phyloP scores from a whole-genome alignment of 2,329 filamentous ascomycete genomes.

The Stagonosporopsis rhizophila region DNA sequence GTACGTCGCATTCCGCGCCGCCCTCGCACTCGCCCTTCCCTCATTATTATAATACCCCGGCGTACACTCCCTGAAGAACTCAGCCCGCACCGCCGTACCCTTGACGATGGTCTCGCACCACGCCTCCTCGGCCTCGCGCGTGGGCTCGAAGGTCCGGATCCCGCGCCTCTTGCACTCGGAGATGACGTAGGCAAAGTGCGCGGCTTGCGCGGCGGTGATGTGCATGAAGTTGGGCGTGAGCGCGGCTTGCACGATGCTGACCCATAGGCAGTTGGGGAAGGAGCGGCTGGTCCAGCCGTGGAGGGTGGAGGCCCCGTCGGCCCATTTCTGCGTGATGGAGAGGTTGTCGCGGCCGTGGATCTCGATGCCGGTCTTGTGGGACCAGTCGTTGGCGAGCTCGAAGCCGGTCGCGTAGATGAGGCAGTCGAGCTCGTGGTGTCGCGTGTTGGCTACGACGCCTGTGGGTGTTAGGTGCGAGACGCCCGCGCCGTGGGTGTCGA shows the following conservation, averaged over 20 bases:
- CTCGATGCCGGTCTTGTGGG: slow-evolving; percentile 44
- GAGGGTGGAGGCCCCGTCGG: slow-evolving; percentile 57
- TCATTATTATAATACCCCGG: slow-evolving; percentile 60
- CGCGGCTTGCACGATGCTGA: slow-evolving; percentile 26
- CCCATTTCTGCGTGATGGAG: slow-evolving; percentile 57
- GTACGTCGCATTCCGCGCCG: slow-evolving; percentile 40
- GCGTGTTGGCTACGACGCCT: slow-evolving; percentile 57
- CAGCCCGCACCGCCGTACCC: slow-evolving; percentile 51
- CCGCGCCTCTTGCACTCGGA: slow-evolving; percentile 42
- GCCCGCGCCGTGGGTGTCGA: slow-evolving; percentile 66
- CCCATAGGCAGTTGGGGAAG: slow-evolving; percentile 65
- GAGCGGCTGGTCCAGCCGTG: slow-evolving; percentile 59
- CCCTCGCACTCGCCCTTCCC: slow-evolving; percentile 21
- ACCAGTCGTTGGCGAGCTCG: slow-evolving; percentile 41
- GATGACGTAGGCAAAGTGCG: slow-evolving; percentile 57
- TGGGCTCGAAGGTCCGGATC: slow-evolving; percentile 54
- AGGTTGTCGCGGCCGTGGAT: slow-evolving; percentile 56
- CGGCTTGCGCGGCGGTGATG: slow-evolving; percentile 35
- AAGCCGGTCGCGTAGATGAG: slow-evolving; percentile 59
- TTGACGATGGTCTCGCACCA: slow-evolving; percentile 55
- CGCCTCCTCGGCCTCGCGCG: slow-evolving; percentile 54
- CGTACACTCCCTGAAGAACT: slow-evolving; percentile 58
- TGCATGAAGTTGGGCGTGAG: slow-evolving; percentile 39
- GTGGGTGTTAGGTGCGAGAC: slow-evolving; percentile 49
- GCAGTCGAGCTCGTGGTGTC: slow-evolving; percentile 58